Percentiles rank a stretch among this genome's conserved stretches.
Conservation (phyloP, 768 basidiomycete species). For the Aureoboletus auriporus region DNA sequence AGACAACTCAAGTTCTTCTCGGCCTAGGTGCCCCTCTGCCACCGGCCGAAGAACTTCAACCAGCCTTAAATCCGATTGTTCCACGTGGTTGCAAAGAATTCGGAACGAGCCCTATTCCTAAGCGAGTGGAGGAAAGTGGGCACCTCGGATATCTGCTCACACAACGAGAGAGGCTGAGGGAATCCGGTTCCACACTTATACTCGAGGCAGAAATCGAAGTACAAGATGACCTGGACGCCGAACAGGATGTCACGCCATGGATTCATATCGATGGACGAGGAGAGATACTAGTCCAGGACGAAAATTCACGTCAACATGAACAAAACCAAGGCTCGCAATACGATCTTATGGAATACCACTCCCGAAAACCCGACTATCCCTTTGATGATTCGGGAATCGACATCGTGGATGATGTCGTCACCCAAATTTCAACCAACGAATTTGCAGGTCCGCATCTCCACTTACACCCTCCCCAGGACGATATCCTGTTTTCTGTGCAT, state of each 20-base stretch:
- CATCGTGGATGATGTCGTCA: slow-evolving; percentile 6
- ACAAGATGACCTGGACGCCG: not conserved
- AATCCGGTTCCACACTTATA: not conserved
- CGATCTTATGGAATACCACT: not conserved
- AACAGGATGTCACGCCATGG: not conserved
- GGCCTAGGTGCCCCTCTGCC: not conserved
- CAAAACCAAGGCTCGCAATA: not conserved
- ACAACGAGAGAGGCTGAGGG: slow-evolving; percentile 19
- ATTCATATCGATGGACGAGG: not conserved
- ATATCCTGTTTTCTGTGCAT: not conserved
- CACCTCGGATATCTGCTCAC: slow-evolving; percentile 24
- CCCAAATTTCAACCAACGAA: slow-evolving; percentile 2
- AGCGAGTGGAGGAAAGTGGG: slow-evolving; percentile 7
- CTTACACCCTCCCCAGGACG: slow-evolving; percentile 8
- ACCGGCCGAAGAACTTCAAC: slow-evolving; percentile 11
- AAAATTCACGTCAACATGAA: not conserved
- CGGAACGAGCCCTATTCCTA: slow-evolving; percentile 24
- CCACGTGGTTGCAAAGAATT: slow-evolving; percentile 21
- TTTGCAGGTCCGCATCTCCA: slow-evolving; percentile 3
- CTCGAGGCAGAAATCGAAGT: not conserved
- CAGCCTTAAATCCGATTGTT: not conserved
- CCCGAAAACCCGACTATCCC: not conserved
- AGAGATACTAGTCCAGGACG: not conserved
- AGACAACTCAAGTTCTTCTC: slow-evolving; percentile 10
- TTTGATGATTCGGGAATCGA: slow-evolving; percentile 17